Conservation (phyloP, 2,329 filamentous ascomycete species). For the Coniochaeta sp. region DNA sequence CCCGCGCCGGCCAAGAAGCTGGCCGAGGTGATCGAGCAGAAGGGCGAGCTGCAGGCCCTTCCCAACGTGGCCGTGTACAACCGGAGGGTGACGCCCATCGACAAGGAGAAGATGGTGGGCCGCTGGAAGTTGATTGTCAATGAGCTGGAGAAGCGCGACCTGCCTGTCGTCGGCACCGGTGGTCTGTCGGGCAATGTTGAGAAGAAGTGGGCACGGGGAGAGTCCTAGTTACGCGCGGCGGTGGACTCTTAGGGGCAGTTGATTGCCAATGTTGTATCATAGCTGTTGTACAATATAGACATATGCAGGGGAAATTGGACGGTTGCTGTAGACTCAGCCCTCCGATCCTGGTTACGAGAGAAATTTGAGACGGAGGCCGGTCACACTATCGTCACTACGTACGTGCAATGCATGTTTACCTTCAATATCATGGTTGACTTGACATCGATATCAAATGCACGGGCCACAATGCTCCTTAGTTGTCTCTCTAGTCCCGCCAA, state of each 20-base stretch:
- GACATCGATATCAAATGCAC: not conserved
- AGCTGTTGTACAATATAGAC: too few relatives aligned
- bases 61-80: constrained; percentile 65
- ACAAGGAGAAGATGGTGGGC: constrained; percentile 26
- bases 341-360: too few relatives aligned
- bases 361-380: too few relatives aligned
- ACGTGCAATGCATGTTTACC: too few relatives aligned
- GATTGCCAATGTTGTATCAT: too few relatives aligned
- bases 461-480: not conserved
- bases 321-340: too few relatives aligned
- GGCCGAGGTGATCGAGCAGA: constrained; percentile 47
- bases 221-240: constrained; percentile 5
- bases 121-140: constrained; percentile 29
- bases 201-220: constrained; percentile 19
- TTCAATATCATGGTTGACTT: too few relatives aligned
- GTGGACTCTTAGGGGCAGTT: too few relatives aligned
- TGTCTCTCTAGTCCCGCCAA: not conserved
- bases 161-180: constrained; percentile 24
- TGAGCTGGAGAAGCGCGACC: constrained; percentile 23
- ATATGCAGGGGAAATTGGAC: too few relatives aligned
- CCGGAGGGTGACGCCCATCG: constrained; percentile 58
- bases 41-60: constrained; percentile 40
- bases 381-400: too few relatives aligned
- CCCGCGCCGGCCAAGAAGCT: constrained; percentile 56
- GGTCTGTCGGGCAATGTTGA: constrained; percentile 20